Evolutionary conservation across 257 asterid genomes (phyloP).

Genomic region (Solanum infundibuliforme): DNA sequence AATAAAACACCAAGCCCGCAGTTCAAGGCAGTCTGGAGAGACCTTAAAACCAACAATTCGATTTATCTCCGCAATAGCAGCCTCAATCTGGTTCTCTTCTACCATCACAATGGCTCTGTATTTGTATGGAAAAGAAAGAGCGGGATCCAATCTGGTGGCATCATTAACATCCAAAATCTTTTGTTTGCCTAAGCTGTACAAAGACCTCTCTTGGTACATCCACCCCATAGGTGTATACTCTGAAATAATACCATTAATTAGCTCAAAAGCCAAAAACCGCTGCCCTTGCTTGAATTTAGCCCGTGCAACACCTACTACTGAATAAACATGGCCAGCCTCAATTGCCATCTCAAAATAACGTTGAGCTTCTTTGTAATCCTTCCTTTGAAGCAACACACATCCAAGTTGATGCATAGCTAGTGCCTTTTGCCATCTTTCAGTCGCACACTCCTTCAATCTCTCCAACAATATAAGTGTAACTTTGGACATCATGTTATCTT

Average conservation of each 20-base stretch:
- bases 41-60: constrained; percentile 36
- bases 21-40: constrained; percentile 34
- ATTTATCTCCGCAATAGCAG: constrained; percentile 29
- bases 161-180: constrained; percentile 28
- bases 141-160: constrained; percentile 38
- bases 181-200: constrained; percentile 29
- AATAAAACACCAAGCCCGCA: constrained; percentile 37
- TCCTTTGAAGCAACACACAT: constrained; percentile 32
- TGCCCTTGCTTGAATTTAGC: constrained; percentile 34
- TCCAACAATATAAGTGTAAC: constrained; percentile 27
- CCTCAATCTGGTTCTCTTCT: constrained; percentile 27
- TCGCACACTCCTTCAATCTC: constrained; percentile 38
- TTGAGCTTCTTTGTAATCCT: constrained; percentile 28
- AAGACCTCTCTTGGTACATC: constrained; percentile 45
- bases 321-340: constrained; percentile 31
- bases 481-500: constrained; percentile 30
- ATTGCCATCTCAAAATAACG: constrained; percentile 32
- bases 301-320: constrained; percentile 35
- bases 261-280: constrained; percentile 21
- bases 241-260: constrained; percentile 19
- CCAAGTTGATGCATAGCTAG: constrained; percentile 35
- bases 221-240: constrained; percentile 28
- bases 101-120: constrained; percentile 35
- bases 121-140: constrained; percentile 36
- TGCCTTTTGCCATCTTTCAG: constrained; percentile 32